These are phyloP conservation scores for Diplotaxis tenuifolia DNA, from an alignment of 345 rosid species.

Conservation along the genomic window DNA sequence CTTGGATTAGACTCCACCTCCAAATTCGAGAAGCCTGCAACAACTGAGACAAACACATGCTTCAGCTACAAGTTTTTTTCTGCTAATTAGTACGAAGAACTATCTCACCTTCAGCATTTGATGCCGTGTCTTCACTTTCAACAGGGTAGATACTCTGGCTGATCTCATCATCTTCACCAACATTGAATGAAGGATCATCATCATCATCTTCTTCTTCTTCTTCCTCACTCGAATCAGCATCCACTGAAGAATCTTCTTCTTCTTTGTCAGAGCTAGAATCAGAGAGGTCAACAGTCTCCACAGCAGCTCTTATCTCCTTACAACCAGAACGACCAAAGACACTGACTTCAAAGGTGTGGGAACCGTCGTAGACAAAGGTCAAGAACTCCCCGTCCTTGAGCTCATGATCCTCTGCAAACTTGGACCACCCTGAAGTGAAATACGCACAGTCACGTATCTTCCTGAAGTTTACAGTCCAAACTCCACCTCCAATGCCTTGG, in stretches of 20 bases:
- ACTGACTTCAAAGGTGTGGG: constrained; percentile 26
- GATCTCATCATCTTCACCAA: background rate
- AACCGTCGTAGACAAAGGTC: constrained; percentile 26
- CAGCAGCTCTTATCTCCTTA: constrained; percentile 24
- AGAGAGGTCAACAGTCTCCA: background rate
- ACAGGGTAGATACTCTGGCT: constrained; percentile 1
- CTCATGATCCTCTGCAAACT: constrained; percentile 20
- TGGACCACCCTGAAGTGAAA: constrained; percentile 25
- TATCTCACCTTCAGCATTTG: background rate
- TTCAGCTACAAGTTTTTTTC: background rate
- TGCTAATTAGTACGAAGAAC: background rate
- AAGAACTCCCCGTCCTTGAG: constrained; percentile 32
- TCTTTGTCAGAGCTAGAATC: background rate
- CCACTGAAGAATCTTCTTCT: background rate
- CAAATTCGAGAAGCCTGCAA: background rate
- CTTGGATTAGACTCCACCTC: background rate
- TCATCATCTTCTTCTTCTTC: too few relatives aligned
- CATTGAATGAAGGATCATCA: background rate
- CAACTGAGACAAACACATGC: constrained; percentile 1
- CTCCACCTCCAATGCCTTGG: constrained; percentile 13
- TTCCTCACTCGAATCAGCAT: background rate
- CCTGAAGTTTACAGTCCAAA: constrained; percentile 14
- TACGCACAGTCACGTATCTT: background rate
- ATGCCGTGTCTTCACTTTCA: background rate
- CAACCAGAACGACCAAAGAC: constrained; percentile 1